Evolutionary conservation across 2,329 filamentous ascomycete genomes (phyloP).

Genomic region (Penicillium sumatraense): DNA sequence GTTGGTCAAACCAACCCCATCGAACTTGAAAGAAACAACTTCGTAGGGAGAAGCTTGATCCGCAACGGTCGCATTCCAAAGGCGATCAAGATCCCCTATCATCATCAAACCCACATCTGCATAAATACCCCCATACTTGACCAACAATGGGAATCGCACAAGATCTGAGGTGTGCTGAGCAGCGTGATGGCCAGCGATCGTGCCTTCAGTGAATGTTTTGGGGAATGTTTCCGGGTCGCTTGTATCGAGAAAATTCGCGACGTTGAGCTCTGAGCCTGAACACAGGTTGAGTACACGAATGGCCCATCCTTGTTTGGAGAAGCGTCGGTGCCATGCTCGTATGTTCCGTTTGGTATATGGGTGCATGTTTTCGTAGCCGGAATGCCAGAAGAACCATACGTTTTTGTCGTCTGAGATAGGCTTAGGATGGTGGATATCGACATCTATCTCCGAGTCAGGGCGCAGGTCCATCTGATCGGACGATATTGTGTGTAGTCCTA

Average conservation of each 20-base stretch:
- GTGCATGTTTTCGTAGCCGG: conserved; percentile 55
- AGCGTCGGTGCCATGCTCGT: conserved; percentile 59
- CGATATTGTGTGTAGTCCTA: neutral
- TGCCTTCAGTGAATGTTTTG: conserved; percentile 55
- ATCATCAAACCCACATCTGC: conserved; percentile 62
- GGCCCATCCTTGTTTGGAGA: conserved; percentile 57
- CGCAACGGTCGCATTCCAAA: conserved; percentile 58
- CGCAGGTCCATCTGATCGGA: neutral
- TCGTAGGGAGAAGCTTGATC: conserved; percentile 52
- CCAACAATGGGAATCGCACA: conserved; percentile 61
- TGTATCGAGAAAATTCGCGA: conserved; percentile 56
- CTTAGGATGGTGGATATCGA: neutral
- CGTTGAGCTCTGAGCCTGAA: conserved; percentile 52
- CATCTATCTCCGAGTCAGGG: neutral
- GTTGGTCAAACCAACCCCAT: conserved; percentile 25
- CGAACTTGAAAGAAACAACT: conserved; percentile 53
- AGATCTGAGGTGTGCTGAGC: conserved; percentile 63
- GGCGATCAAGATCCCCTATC: conserved; percentile 60
- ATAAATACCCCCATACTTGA: conserved; percentile 63
- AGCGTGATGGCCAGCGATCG: conserved; percentile 55
- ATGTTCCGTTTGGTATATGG: conserved; percentile 59
- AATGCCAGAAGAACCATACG: conserved; percentile 64
- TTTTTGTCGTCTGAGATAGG: conserved; percentile 47
- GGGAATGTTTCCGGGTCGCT: conserved; percentile 52
- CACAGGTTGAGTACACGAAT: conserved; percentile 57